Percentiles rank a stretch among this genome's conserved stretches.
These are phyloP conservation scores for Oemleria cerasiformis DNA, from an alignment of 306 rosid genomes.

Conservation along the genomic window DNA sequence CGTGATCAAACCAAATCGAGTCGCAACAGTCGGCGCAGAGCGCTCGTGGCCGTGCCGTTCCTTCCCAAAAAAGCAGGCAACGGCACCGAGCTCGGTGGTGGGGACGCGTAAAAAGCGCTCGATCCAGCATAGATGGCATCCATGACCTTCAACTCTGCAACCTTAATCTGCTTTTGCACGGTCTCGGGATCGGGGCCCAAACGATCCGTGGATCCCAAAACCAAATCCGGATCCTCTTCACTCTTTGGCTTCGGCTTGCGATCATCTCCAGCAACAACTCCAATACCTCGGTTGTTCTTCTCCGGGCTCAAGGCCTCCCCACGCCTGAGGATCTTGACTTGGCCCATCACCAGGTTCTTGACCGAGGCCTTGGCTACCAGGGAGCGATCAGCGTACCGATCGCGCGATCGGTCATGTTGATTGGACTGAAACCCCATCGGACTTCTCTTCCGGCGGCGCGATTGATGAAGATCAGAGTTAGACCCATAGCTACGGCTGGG, in stretches of 20 bases:
- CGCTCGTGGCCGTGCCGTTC: slow-evolving; percentile 50
- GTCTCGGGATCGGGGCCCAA: slow-evolving; percentile 67
- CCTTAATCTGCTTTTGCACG: slow-evolving; percentile 57
- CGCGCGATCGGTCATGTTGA: slow-evolving; percentile 19
- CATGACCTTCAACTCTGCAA: slow-evolving; percentile 37
- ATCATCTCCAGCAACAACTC: not conserved
- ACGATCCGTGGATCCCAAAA: slow-evolving; percentile 56
- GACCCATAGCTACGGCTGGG: not conserved
- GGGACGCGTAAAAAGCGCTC: slow-evolving; percentile 47
- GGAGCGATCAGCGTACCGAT: slow-evolving; percentile 16
- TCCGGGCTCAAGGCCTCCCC: slow-evolving; percentile 48
- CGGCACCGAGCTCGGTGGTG: slow-evolving; percentile 78
- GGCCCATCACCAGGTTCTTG: slow-evolving; percentile 48
- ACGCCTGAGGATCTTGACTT: slow-evolving; percentile 79
- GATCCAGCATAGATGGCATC: slow-evolving; percentile 59
- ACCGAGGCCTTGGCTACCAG: slow-evolving; percentile 25
- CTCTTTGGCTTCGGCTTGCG: slow-evolving; percentile 17
- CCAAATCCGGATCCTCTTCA: slow-evolving; percentile 34
- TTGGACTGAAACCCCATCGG: slow-evolving; percentile 26
- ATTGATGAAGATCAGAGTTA: slow-evolving; percentile 11
- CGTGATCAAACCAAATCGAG: slow-evolving; percentile 42
- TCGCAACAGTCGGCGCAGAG: slow-evolving; percentile 52
- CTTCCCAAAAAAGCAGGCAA: slow-evolving; percentile 54
- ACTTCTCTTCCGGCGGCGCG: slow-evolving; percentile 55
- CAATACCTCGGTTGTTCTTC: not conserved